A percentile compares a stretch with the other conserved stretches of the same genome.
Evolutionary conservation across 345 rosid species (phyloP).

Genomic region (Sonneratia caseolaris): DNA sequence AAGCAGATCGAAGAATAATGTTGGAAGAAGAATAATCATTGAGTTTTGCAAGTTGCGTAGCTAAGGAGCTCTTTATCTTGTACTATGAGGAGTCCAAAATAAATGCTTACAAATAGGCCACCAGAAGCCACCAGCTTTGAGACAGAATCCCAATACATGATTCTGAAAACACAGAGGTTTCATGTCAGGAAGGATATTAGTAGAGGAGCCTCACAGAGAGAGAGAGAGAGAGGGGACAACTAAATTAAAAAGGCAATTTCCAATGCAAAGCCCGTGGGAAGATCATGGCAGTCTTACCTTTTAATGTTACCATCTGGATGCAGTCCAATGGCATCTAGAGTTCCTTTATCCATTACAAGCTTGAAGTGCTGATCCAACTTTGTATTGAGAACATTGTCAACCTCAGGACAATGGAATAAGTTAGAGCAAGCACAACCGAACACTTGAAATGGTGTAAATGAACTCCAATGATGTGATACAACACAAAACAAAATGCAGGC

Average conservation of each 20-base stretch:
- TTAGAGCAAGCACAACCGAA: slow-evolving; percentile 9
- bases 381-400: slow-evolving; percentile 81
- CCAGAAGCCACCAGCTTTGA: slow-evolving; percentile 73
- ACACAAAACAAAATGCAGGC: background rate
- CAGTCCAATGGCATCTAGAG: slow-evolving; percentile 93
- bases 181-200: background rate
- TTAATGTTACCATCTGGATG: slow-evolving; percentile 86
- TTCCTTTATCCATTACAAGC: slow-evolving; percentile 95
- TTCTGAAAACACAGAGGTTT: slow-evolving; percentile 25
- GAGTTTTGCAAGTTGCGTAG: background rate
- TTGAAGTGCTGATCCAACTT: slow-evolving; percentile 60
- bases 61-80: background rate
- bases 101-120: slow-evolving; percentile 58
- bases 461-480: background rate
- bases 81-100: background rate
- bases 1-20: slow-evolving; percentile 1
- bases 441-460: background rate
- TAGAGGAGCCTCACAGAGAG: background rate
- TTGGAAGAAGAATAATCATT: background rate
- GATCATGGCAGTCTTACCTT: slow-evolving; percentile 38
- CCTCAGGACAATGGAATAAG: slow-evolving; percentile 31
- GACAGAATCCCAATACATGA: slow-evolving; percentile 90
- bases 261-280: background rate
- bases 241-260: background rate
- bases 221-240: background rate